Evolutionary conservation across 169 alveolate species (phyloP).

Genomic region (Babesia bovis): DNA sequence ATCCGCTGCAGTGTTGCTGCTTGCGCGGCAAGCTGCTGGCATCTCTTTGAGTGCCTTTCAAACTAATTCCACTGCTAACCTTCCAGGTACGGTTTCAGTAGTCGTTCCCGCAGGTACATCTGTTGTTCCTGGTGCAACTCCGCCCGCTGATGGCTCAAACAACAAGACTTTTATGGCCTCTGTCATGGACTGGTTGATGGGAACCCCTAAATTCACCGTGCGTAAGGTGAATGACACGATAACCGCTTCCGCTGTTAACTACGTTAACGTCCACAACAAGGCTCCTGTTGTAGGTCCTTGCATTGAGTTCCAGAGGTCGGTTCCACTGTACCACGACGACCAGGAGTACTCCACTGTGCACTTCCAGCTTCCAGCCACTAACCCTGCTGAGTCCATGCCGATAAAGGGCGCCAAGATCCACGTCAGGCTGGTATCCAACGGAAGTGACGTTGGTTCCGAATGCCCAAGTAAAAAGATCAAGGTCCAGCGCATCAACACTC

Average conservation of each 20-base stretch:
- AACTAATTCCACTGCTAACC: neutral
- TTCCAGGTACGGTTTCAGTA: neutral
- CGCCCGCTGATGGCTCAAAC: too few relatives aligned
- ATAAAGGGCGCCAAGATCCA: constrained; percentile 35
- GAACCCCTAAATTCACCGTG: neutral
- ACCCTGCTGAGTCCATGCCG: neutral
- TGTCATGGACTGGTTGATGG: neutral
- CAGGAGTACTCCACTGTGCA: constrained; percentile 40
- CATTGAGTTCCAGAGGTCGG: constrained; percentile 46
- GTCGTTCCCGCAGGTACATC: neutral
- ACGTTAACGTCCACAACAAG: constrained; percentile 17
- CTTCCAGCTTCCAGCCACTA: constrained; percentile 19
- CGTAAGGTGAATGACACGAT: constrained; percentile 1
- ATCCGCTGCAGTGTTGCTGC: constrained; percentile 2
- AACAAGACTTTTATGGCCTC: neutral
- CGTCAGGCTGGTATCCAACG: constrained; percentile 21
- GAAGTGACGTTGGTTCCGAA: constrained; percentile 20
- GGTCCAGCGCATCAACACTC: constrained; percentile 10
- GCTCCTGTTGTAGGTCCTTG: constrained; percentile 6
- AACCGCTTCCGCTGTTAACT: neutral
- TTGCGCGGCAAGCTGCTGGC: constrained; percentile 17
- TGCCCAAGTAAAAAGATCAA: constrained; percentile 48
- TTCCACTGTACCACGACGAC: constrained; percentile 6
- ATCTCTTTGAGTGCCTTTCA: neutral
- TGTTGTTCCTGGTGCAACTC: too few relatives aligned